Base-by-base conservation (phyloP, 1,139 yeast species). In the Magnusiomyces magnusii region DNA sequence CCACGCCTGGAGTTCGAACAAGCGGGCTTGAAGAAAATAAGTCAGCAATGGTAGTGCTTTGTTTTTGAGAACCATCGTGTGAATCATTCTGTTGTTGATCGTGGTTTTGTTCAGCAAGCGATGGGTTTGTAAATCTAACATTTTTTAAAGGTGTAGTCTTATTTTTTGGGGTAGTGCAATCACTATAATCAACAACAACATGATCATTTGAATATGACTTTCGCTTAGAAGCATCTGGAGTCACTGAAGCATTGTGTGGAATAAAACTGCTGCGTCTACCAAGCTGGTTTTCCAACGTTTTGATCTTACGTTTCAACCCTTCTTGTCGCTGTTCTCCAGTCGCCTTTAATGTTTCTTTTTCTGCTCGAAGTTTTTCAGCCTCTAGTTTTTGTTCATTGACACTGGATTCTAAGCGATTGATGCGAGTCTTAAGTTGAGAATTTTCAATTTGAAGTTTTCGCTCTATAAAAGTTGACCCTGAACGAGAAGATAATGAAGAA, bases 281-380 rank as follows among this genome's bases (percentile, higher is more conserved):
- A 23, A 44, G 49, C 49, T 58, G 56, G 17, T 39, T 42, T 36
- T 59, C 56, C 13, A 57, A 31, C 1, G 57, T 54, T 42, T 60
- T 63, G 31, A 65, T 36, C 53, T 62, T 64, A 44, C 56, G 42
- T 53, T 60, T 62, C 19, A 65, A 51, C 9, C 57, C 51, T 17
- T 63, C 67, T 13, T 63, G 27, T 56, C 62, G 64, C 2, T 62
- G 51, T 28, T 64, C 68, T 51, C 58, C 54, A 17, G 57, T 65
- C 1, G 62, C 54, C 56, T 65, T 65, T 34, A 63, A 61, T 19
- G 58, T 63, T 17, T 61, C 57, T 24, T 57, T 55, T 50, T 65
- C 64, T 1, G 54, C 27, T 21, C 57, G 58, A n/a, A 57, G 55
- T 36, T 57, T 58, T 47, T 66, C 69, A 17, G 61, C 42, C 1